Conservation (phyloP, 2,329 filamentous ascomycete species). For the Fusarium verticillioides region DNA sequence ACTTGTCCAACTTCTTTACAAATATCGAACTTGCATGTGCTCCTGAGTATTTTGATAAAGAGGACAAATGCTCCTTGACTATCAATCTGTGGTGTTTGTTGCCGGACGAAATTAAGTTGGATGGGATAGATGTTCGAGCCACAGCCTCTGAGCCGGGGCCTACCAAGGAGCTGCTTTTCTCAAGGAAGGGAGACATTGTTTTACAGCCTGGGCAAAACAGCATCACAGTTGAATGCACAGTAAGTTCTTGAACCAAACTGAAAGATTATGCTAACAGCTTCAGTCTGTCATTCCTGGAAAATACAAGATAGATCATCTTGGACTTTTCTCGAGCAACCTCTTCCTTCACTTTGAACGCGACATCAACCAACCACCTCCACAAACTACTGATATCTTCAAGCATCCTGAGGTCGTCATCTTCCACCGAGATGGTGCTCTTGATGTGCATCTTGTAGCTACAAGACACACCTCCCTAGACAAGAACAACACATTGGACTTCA, state of each 20-base stretch:
- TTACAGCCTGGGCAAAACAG: slow-evolving; percentile 62
- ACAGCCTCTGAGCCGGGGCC: slow-evolving; percentile 65
- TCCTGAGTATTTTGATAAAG: slow-evolving; percentile 74
- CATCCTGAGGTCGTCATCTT: slow-evolving; percentile 77
- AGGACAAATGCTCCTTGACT: slow-evolving; percentile 79
- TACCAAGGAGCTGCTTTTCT: slow-evolving; percentile 66
- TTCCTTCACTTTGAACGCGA: slow-evolving; percentile 73
- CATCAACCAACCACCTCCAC: slow-evolving; percentile 58
- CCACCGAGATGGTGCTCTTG: slow-evolving; percentile 74
- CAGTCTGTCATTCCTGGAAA: slow-evolving; percentile 75
- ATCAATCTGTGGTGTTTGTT: slow-evolving; percentile 78
- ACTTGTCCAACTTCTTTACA: slow-evolving; percentile 79
- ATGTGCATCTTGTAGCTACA: slow-evolving; percentile 73
- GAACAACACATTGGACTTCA: slow-evolving; percentile 80
- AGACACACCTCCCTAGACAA: slow-evolving; percentile 82
- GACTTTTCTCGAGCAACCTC: slow-evolving; percentile 72
- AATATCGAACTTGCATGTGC: slow-evolving; percentile 74
- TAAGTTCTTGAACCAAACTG: slow-evolving; percentile 36
- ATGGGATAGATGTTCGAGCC: slow-evolving; percentile 73
- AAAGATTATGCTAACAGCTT: slow-evolving; percentile 42
- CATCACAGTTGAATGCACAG: slow-evolving; percentile 51
- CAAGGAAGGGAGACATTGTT: slow-evolving; percentile 41
- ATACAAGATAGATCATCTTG: slow-evolving; percentile 79
- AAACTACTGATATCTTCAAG: slow-evolving; percentile 63
- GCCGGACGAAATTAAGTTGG: slow-evolving; percentile 74